Evolutionary conservation across 768 basidiomycete species (phyloP).

Genomic region (Butyriboletus loyo): DNA sequence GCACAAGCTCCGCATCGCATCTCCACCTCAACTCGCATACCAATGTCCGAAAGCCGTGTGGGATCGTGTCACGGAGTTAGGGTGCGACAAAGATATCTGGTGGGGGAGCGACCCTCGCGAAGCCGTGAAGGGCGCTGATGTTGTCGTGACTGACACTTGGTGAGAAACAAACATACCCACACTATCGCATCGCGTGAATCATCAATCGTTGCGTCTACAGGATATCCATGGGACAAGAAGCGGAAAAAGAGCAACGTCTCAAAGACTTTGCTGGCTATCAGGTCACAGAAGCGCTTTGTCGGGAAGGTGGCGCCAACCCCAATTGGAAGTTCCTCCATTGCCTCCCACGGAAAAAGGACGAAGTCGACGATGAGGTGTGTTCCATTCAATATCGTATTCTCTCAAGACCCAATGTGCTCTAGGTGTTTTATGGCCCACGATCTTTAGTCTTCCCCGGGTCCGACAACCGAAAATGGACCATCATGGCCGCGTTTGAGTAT

Average conservation of each 20-base stretch:
- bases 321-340: conserved; percentile 97
- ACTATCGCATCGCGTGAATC: not conserved
- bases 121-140: conserved; percentile 85
- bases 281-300: conserved; percentile 85
- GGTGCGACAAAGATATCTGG: conserved; percentile 66
- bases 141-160: conserved; percentile 99
- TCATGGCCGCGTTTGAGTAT: conserved; percentile 88
- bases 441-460: conserved; percentile 92
- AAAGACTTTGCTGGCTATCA: conserved; percentile 91
- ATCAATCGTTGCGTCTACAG: conserved; percentile 35
- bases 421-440: conserved; percentile 92
- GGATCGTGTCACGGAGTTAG: conserved; percentile 74
- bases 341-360: conserved; percentile 86
- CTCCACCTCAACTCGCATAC: conserved; percentile 60
- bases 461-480: conserved; percentile 97
- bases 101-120: conserved; percentile 80
- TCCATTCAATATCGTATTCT: not conserved
- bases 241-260: conserved; percentile 82
- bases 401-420: not conserved
- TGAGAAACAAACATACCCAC: conserved; percentile 29
- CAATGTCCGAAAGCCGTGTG: conserved; percentile 72
- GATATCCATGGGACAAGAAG: conserved; percentile 99
- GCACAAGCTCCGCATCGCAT: conserved; percentile 80
- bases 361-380: conserved; percentile 92
- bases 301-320: conserved; percentile 74